Conservation (phyloP, 495 filamentous ascomycete species). For the Glonium stellatum region DNA sequence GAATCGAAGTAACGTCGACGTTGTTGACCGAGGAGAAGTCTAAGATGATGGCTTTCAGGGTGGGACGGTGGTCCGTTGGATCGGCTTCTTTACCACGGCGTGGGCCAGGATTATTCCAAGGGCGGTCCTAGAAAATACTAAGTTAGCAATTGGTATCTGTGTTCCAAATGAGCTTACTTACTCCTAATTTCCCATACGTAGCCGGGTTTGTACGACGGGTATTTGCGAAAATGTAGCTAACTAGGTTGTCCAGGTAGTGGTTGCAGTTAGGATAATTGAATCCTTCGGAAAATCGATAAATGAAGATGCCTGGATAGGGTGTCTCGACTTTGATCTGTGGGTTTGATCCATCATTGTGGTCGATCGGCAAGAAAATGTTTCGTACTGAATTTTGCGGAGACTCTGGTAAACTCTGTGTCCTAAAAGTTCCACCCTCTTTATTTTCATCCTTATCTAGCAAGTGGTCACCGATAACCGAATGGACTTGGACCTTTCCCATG, state of each 20-base stretch:
- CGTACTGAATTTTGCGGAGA: constrained; percentile 41
- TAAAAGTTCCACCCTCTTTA: constrained; percentile 19
- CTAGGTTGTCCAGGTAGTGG: constrained; percentile 80
- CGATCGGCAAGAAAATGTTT: constrained; percentile 85
- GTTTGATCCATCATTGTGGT: constrained; percentile 84
- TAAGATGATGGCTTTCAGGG: constrained; percentile 84
- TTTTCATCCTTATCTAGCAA: constrained; percentile 55
- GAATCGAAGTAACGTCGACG: constrained; percentile 88
- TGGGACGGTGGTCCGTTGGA: constrained; percentile 55
- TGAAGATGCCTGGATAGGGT: constrained; percentile 92
- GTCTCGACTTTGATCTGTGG: constrained; percentile 69
- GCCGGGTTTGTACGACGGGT: constrained; percentile 72
- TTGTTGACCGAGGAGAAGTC: constrained; percentile 96
- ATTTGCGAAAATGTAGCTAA: constrained; percentile 60
- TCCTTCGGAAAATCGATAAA: constrained; percentile 94
- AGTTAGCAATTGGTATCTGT: background rate
- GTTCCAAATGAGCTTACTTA: constrained; percentile 20
- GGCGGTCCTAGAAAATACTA: constrained; percentile 53
- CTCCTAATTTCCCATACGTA: constrained; percentile 55
- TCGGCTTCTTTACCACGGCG: constrained; percentile 48
- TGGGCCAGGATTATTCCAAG: constrained; percentile 93
- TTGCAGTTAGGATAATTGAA: constrained; percentile 95
- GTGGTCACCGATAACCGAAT: constrained; percentile 82
- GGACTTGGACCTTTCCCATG: constrained; percentile 79
- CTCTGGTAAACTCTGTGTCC: constrained; percentile 17